Conservation (phyloP, 1,139 yeast genomes). For the Geotrichum reessii region DNA sequence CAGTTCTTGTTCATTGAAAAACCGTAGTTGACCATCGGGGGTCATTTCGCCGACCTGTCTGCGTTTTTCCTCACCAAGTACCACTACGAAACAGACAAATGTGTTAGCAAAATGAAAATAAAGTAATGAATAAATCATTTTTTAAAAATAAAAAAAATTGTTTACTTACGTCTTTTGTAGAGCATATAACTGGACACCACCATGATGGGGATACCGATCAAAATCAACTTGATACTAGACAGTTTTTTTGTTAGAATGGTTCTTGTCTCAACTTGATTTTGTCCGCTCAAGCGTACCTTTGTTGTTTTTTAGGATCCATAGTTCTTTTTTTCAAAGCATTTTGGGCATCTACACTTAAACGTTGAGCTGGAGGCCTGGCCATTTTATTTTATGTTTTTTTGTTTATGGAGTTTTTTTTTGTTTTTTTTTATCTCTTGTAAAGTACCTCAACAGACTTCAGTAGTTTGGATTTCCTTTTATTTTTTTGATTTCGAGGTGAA, state of each 20-base stretch:
- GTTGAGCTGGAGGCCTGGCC: constrained; percentile 16
- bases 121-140: neutral
- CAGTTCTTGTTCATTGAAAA: constrained; percentile 44
- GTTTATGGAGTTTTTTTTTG: neutral
- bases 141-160: neutral
- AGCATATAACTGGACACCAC: constrained; percentile 38
- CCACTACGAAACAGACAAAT: constrained; percentile 25
- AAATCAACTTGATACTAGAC: constrained; percentile 37
- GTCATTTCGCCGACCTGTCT: constrained; percentile 47
- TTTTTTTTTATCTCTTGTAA: neutral
- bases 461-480: neutral
- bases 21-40: constrained; percentile 44
- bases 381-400: neutral
- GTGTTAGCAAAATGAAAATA: neutral
- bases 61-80: constrained; percentile 43
- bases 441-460: too few relatives aligned
- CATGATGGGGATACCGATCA: constrained; percentile 40
- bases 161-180: constrained; percentile 34
- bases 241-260: neutral
- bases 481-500: too few relatives aligned
- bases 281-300: constrained; percentile 12
- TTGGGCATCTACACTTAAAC: constrained; percentile 1
- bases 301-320: constrained; percentile 17
- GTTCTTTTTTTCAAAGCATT: constrained; percentile 9
- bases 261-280: neutral